Conservation (phyloP, 2,329 filamentous ascomycete species). For the Claviceps sp. region DNA sequence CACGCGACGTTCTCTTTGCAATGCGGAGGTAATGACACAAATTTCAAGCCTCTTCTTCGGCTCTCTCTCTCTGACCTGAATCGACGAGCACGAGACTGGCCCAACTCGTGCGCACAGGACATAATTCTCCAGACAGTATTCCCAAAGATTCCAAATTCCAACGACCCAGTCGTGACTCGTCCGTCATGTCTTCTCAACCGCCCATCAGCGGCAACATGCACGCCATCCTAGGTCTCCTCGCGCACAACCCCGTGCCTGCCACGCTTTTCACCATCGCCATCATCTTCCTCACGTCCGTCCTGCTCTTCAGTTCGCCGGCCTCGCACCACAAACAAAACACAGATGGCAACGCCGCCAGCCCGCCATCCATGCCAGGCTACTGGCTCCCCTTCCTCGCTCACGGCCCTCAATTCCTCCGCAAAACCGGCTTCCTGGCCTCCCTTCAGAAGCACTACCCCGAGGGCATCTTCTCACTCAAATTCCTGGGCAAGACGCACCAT, state of each 20-base stretch:
- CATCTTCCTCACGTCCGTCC: constrained; percentile 2
- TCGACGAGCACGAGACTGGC: too few species aligned
- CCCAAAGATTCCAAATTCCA: too few species aligned
- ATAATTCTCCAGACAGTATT: too few species aligned
- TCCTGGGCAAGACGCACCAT: constrained; percentile 20
- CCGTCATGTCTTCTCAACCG: neutral
- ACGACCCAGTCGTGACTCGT: neutral
- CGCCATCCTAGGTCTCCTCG: neutral
- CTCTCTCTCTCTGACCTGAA: too few species aligned
- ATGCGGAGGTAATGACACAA: too few species aligned
- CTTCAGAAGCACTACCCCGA: constrained; percentile 19
- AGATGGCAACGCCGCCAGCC: constrained; percentile 7
- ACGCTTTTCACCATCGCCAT: neutral
- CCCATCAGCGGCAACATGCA: neutral
- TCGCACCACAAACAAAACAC: constrained; percentile 6
- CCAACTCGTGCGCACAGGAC: too few species aligned
- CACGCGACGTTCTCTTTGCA: too few species aligned
- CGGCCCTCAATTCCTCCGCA: constrained; percentile 17
- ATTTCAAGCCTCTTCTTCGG: too few species aligned
- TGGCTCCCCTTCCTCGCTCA: constrained; percentile 25
- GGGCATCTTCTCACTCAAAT: constrained; percentile 22
- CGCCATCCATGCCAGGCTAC: constrained; percentile 17
- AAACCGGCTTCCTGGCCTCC: constrained; percentile 16
- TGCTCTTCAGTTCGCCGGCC: constrained; percentile 24
- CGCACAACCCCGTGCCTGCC: neutral